Evolutionary conservation across 164 flowering plant genomes (phyloP).

Genomic region (Vitis cinerea): DNA sequence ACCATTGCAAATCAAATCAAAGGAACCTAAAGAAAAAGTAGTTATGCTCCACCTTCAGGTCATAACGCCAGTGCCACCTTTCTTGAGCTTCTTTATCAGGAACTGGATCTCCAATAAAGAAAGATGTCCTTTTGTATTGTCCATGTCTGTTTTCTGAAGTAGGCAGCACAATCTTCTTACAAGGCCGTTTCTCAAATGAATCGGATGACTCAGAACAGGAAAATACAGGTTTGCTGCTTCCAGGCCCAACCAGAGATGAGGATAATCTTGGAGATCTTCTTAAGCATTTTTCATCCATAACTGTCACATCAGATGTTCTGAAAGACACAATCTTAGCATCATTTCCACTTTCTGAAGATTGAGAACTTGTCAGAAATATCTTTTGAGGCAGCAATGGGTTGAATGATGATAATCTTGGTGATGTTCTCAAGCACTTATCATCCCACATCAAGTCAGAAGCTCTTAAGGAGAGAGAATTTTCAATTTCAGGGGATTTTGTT

Average conservation of each 20-base stretch:
- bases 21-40: background rate
- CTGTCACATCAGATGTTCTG: background rate
- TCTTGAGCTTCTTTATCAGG: conserved; percentile 45
- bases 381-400: no score
- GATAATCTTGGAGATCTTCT: conserved; percentile 3
- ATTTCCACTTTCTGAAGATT: background rate
- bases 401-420: no score
- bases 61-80: conserved; percentile 67
- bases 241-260: background rate
- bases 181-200: conserved; percentile 9
- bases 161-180: conserved; percentile 12
- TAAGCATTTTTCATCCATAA: conserved; percentile 3
- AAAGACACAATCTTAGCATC: background rate
- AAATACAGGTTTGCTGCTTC: background rate
- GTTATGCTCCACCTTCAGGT: conserved; percentile 41
- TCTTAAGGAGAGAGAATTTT: no score
- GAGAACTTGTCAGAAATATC: no score
- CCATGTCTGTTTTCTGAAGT: conserved; percentile 6
- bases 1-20: background rate
- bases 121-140: background rate
- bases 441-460: no score
- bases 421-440: no score
- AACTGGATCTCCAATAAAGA: conserved; percentile 59
- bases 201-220: background rate
- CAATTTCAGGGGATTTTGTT: no score